Conservation (phyloP, 1,139 yeast species). For the Blastobotrys aristatus region DNA sequence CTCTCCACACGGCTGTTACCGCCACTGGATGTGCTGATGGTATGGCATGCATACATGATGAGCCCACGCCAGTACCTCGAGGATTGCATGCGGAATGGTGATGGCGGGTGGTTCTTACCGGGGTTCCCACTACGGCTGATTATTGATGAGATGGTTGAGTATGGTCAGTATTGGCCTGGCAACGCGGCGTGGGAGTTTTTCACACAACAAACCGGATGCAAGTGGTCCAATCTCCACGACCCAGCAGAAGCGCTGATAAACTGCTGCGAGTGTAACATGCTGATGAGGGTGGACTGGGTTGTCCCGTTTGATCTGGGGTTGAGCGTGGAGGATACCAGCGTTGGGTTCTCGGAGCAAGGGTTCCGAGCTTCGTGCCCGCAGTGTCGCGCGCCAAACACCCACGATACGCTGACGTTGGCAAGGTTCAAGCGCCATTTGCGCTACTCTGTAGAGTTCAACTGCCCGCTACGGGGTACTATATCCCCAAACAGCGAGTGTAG, state of each 20-base stretch:
- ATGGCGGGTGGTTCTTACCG: conserved; percentile 2
- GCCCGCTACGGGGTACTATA: not conserved
- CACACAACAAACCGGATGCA: not conserved
- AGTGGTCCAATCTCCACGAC: conserved; percentile 19
- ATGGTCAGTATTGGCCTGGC: not conserved
- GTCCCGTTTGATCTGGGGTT: not conserved
- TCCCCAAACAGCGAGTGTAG: not conserved
- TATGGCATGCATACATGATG: conserved; percentile 40
- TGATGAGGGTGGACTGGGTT: not conserved
- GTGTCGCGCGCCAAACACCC: not conserved
- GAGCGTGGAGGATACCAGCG: not conserved
- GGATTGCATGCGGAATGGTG: conserved; percentile 21
- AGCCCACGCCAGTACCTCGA: conserved; percentile 35
- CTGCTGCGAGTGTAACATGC: conserved; percentile 10
- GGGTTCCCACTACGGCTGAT: conserved; percentile 4
- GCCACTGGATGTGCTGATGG: conserved; percentile 40
- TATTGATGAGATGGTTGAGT: not conserved
- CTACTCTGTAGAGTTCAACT: not conserved
- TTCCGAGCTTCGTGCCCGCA: not conserved
- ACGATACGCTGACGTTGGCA: not conserved
- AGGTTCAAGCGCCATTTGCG: not conserved
- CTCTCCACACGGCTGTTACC: conserved; percentile 25
- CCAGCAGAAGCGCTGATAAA: conserved; percentile 4
- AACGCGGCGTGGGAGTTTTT: not conserved
- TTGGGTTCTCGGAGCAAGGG: not conserved